Conservation (phyloP, 2,329 filamentous ascomycete genomes). For the Penicillium crustosum region DNA sequence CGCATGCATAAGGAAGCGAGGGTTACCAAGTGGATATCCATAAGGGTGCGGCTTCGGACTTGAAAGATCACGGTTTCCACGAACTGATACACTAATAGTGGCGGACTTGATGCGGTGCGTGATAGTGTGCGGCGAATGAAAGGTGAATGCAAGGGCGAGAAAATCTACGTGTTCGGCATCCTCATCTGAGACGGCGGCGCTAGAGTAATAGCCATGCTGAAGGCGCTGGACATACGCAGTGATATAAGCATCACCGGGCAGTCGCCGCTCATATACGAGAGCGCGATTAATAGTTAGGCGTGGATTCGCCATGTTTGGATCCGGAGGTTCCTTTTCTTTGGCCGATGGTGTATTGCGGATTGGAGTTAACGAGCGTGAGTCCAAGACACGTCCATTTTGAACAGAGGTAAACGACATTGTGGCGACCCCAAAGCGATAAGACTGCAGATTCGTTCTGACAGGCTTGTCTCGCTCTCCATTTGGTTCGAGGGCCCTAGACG, state of each 20-base stretch:
- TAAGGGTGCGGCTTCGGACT: slow-evolving; percentile 1
- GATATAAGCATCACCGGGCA: slow-evolving; percentile 51
- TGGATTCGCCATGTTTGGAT: slow-evolving; percentile 41
- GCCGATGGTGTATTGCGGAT: slow-evolving; percentile 1
- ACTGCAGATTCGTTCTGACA: slow-evolving; percentile 7
- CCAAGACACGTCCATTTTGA: neutral
- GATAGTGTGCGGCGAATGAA: slow-evolving; percentile 46
- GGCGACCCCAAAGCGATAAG: slow-evolving; percentile 6
- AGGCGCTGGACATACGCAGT: slow-evolving; percentile 53
- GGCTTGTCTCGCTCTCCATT: slow-evolving; percentile 18
- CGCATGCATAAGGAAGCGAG: slow-evolving; percentile 51
- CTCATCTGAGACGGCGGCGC: slow-evolving; percentile 43
- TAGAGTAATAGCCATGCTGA: slow-evolving; percentile 51
- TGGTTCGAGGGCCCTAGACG: slow-evolving; percentile 8
- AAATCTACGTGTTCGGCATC: slow-evolving; percentile 49
- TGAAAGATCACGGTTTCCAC: slow-evolving; percentile 6
- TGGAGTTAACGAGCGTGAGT: slow-evolving; percentile 1
- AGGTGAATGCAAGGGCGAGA: slow-evolving; percentile 51
- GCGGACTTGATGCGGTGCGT: slow-evolving; percentile 51
- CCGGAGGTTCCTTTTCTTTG: slow-evolving; percentile 17
- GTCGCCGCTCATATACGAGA: slow-evolving; percentile 51
- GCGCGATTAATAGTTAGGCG: slow-evolving; percentile 40
- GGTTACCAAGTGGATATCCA: slow-evolving; percentile 28
- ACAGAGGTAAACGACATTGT: slow-evolving; percentile 8
- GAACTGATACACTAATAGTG: slow-evolving; percentile 42